Conservation (phyloP, 768 basidiomycete genomes). For the Tremella fuciformis region DNA sequence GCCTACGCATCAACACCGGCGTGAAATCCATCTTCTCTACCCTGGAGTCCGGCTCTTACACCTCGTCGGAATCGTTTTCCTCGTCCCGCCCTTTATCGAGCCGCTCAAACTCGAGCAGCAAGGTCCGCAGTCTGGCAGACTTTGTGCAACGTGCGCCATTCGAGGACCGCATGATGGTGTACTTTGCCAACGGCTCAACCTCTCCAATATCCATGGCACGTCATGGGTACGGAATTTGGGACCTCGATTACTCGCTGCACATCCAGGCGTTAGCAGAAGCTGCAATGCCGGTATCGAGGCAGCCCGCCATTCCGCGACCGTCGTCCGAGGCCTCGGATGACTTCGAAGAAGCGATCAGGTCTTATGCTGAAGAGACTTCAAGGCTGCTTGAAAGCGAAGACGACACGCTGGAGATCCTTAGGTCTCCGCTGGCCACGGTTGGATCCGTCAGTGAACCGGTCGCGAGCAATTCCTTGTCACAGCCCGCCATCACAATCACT, state of each 20-base stretch:
- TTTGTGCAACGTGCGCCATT: slow-evolving; percentile 40
- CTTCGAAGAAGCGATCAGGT: neutral
- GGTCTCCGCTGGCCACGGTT: neutral
- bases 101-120: neutral
- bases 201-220: slow-evolving; percentile 39
- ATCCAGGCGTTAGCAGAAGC: slow-evolving; percentile 21
- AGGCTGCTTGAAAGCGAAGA: neutral
- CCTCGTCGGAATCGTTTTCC: neutral
- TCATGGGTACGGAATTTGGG: slow-evolving; percentile 41
- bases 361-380: neutral
- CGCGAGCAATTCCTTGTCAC: neutral
- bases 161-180: slow-evolving; percentile 41
- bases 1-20: slow-evolving; percentile 21
- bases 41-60: slow-evolving; percentile 20
- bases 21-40: slow-evolving; percentile 21
- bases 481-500: neutral
- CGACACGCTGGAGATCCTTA: neutral
- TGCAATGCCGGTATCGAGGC: neutral
- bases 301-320: neutral
- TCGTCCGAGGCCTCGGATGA: neutral
- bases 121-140: slow-evolving; percentile 24
- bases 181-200: slow-evolving; percentile 27
- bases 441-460: neutral
- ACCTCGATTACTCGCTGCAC: slow-evolving; percentile 41
- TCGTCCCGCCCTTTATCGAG: neutral